A percentile compares a stretch with the other conserved stretches of the same genome.
Conservation (phyloP, 805 yeast genomes). For the Saturnispora sanitii region DNA sequence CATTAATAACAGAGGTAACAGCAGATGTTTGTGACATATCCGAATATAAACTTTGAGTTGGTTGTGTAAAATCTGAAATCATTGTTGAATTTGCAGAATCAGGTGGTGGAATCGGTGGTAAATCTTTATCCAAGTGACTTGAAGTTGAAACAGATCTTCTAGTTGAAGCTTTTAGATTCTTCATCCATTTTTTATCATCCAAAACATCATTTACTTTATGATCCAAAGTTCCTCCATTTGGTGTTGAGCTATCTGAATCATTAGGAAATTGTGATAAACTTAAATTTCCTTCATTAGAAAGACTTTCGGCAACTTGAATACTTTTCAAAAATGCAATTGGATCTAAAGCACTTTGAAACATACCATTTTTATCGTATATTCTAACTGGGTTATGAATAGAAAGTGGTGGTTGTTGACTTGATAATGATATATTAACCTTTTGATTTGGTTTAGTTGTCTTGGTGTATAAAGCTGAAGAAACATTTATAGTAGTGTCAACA, state of each 20-base stretch:
- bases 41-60: background rate
- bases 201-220: background rate
- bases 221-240: too few relatives aligned
- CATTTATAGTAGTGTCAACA: conserved; percentile 22
- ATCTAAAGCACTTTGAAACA: conserved; percentile 25
- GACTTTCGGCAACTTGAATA: background rate
- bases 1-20: conserved; percentile 7
- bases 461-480: conserved; percentile 24
- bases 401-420: conserved; percentile 14
- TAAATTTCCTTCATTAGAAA: conserved; percentile 1
- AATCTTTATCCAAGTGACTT: background rate
- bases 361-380: conserved; percentile 25
- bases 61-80: background rate
- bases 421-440: conserved; percentile 15
- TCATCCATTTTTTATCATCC: conserved; percentile 14
- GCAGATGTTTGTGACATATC: background rate
- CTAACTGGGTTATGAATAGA: conserved; percentile 31
- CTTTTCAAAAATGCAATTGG: conserved; percentile 19
- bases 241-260: background rate
- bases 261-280: conserved; percentile 1
- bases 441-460: conserved; percentile 27
- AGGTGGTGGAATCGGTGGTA: conserved; percentile 1
- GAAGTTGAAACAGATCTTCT: conserved; percentile 1
- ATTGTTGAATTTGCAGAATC: background rate
- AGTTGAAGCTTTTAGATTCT: conserved; percentile 1